phyloP scores from a whole-genome alignment of 176 grass and related monocot genomes.

The Tuctoria greenei region DNA sequence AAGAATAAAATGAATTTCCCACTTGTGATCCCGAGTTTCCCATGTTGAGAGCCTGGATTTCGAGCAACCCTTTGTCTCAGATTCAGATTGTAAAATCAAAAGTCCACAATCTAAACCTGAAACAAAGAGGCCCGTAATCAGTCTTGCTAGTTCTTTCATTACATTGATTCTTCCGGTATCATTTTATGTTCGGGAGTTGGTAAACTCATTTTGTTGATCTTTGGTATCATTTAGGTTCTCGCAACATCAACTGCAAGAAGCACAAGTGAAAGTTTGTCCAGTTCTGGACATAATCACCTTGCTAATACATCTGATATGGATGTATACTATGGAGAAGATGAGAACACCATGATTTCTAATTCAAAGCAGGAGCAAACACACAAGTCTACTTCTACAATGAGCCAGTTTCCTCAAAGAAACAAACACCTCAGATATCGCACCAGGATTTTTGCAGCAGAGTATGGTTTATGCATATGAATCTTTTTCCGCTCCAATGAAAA shows the following conservation, averaged over 20 bases:
- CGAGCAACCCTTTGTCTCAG: too few relatives aligned
- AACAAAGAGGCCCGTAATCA: neutral
- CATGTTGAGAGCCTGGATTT: too few relatives aligned
- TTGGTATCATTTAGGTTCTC: constrained; percentile 65
- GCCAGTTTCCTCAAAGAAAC: constrained; percentile 67
- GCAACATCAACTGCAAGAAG: constrained; percentile 74
- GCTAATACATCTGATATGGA: constrained; percentile 60
- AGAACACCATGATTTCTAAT: constrained; percentile 83
- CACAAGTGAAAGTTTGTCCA: constrained; percentile 38
- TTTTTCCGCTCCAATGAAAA: constrained; percentile 7
- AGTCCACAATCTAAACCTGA: too few relatives aligned
- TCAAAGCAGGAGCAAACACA: constrained; percentile 56
- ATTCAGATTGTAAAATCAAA: too few relatives aligned
- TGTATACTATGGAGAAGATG: constrained; percentile 75
- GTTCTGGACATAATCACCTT: constrained; percentile 52
- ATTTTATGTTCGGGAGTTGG: constrained; percentile 26
- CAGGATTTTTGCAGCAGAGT: constrained; percentile 97
- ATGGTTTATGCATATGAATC: constrained; percentile 24
- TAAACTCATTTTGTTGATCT: constrained; percentile 30
- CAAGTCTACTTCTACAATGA: constrained; percentile 39
- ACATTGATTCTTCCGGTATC: constrained; percentile 10
- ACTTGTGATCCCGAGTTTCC: too few relatives aligned
- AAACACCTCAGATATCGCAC: constrained; percentile 95
- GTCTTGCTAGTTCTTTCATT: constrained; percentile 18
- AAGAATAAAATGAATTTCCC: too few relatives aligned